Conservation (phyloP, 805 yeast species). For the Brettanomyces sp. region DNA sequence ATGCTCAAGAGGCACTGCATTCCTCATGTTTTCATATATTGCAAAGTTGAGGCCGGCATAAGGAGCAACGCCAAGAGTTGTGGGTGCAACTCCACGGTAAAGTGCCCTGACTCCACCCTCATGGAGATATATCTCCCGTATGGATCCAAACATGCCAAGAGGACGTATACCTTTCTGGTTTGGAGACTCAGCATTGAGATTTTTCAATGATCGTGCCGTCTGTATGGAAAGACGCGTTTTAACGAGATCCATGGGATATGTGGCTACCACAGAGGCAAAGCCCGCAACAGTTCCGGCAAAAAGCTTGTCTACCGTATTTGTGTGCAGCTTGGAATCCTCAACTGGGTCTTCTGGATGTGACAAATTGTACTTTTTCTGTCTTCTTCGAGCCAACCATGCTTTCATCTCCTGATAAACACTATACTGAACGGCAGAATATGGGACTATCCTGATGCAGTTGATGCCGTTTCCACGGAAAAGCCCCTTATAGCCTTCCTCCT, state of each 20-base stretch:
- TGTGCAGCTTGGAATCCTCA: constrained; percentile 3
- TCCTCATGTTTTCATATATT: constrained; percentile 75
- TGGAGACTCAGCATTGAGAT: constrained; percentile 25
- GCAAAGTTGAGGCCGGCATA: constrained; percentile 91
- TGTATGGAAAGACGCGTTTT: constrained; percentile 85
- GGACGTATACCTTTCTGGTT: constrained; percentile 33
- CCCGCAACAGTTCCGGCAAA: constrained; percentile 80
- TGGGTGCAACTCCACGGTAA: constrained; percentile 83
- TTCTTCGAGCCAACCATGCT: constrained; percentile 23
- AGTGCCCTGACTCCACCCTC: constrained; percentile 81
- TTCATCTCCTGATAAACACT: constrained; percentile 67
- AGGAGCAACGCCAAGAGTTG: constrained; percentile 90
- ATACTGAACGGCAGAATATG: constrained; percentile 92
- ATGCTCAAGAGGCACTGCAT: constrained; percentile 28
- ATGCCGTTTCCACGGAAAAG: constrained; percentile 84
- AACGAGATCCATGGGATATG: constrained; percentile 88
- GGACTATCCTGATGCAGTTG: constrained; percentile 84
- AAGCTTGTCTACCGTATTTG: constrained; percentile 44
- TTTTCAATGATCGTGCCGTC: constrained; percentile 53
- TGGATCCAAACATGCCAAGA: constrained; percentile 60
- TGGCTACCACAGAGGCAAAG: constrained; percentile 62
- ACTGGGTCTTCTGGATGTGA: background rate
- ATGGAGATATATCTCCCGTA: constrained; percentile 47
- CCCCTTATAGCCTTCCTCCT: constrained; percentile 88
- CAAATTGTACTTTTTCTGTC: constrained; percentile 26